These are phyloP conservation scores for Salicornia ramosissima DNA, from an alignment of 148 eudicot species.

Conservation along the genomic window DNA sequence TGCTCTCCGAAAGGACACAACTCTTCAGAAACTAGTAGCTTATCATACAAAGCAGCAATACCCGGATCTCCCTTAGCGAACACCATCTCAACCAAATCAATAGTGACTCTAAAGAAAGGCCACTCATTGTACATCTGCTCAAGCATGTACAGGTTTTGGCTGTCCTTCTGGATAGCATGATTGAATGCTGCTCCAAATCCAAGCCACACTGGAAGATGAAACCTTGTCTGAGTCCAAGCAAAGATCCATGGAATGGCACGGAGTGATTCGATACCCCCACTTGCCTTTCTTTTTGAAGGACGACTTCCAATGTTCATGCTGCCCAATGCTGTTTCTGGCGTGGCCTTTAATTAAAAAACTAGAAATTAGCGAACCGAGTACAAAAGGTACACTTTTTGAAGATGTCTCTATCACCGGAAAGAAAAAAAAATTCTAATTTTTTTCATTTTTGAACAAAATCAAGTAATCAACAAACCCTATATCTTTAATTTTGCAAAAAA, in stretches of 20 bases:
- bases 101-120: slow-evolving; percentile 99
- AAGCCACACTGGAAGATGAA: slow-evolving; percentile 97
- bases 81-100: slow-evolving; percentile 95
- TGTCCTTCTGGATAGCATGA: slow-evolving; percentile 57
- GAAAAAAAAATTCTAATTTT: background rate
- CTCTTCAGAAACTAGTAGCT: slow-evolving; percentile 82
- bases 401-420: background rate
- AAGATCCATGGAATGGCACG: slow-evolving; percentile 99
- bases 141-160: slow-evolving; percentile 63
- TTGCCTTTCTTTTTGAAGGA: slow-evolving; percentile 93
- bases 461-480: background rate
- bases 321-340: slow-evolving; percentile 92
- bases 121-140: slow-evolving; percentile 89
- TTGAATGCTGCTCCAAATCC: slow-evolving; percentile 91
- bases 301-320: slow-evolving; percentile 98
- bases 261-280: slow-evolving; percentile 96
- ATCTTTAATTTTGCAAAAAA: background rate
- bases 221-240: slow-evolving; percentile 98
- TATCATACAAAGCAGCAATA: slow-evolving; percentile 82
- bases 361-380: background rate
- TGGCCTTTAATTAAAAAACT: slow-evolving; percentile 47
- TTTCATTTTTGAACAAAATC: background rate
- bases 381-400: background rate
- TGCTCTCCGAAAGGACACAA: slow-evolving; percentile 76
- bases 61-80: slow-evolving; percentile 98